Conservation (phyloP, 2,329 filamentous ascomycete species). For the Aspergillus arachidicola region DNA sequence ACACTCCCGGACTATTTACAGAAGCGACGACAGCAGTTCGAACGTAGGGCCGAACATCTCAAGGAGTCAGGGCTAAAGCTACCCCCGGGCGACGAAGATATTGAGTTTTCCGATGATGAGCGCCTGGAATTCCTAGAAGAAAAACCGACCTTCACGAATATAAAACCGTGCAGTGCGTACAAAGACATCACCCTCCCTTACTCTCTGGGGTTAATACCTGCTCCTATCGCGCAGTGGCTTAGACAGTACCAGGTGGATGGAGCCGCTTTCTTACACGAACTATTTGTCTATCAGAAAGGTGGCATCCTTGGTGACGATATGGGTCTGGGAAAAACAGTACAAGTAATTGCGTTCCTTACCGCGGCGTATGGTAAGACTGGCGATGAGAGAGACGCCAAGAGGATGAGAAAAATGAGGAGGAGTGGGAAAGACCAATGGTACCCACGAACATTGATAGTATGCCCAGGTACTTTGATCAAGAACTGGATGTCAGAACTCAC, state of each 20-base stretch:
- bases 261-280: constrained; percentile 79
- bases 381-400: constrained; percentile 79
- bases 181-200: constrained; percentile 73
- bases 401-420: constrained; percentile 83
- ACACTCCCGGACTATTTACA: constrained; percentile 73
- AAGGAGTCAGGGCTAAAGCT: constrained; percentile 71
- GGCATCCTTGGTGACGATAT: constrained; percentile 95
- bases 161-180: constrained; percentile 69
- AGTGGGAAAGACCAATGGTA: constrained; percentile 69
- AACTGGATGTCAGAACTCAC: constrained; percentile 89
- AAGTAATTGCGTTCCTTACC: constrained; percentile 89
- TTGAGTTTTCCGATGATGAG: constrained; percentile 76
- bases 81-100: constrained; percentile 74
- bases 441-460: constrained; percentile 80
- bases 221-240: constrained; percentile 86
- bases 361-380: constrained; percentile 93
- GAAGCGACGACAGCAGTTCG: constrained; percentile 69
- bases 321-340: constrained; percentile 95
- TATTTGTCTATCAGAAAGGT: constrained; percentile 89
- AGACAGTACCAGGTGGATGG: constrained; percentile 90
- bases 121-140: constrained; percentile 64
- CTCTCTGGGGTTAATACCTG: constrained; percentile 81
- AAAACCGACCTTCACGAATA: constrained; percentile 67
- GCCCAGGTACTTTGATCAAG: constrained; percentile 81
- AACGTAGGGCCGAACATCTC: constrained; percentile 60